Conservation (phyloP, 1,284 basidiomycete species). For the Rhodofomes roseus region DNA sequence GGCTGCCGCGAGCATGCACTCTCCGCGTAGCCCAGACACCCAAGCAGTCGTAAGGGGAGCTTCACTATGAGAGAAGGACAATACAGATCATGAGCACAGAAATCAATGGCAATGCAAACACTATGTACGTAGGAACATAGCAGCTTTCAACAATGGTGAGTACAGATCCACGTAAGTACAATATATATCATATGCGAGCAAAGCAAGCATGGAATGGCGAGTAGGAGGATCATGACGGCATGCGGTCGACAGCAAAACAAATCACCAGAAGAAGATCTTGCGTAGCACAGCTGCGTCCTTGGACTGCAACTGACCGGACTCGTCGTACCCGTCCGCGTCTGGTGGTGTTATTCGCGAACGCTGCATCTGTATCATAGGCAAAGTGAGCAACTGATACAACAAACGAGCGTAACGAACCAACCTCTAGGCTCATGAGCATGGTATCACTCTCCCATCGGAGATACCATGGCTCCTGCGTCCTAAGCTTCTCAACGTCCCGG, state of each 20-base stretch:
- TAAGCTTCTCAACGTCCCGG: slow-evolving; percentile 50
- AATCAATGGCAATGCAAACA: not conserved
- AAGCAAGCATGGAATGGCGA: slow-evolving; percentile 16
- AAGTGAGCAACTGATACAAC: not conserved
- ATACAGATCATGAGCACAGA: not conserved
- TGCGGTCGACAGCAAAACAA: not conserved
- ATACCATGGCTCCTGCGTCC: slow-evolving; percentile 27
- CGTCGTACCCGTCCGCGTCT: slow-evolving; percentile 21
- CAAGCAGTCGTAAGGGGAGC: no score
- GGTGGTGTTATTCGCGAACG: slow-evolving; percentile 44
- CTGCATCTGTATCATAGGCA: slow-evolving; percentile 47
- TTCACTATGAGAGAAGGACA: not conserved
- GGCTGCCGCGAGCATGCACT: no score
- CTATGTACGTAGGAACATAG: slow-evolving; percentile 18
- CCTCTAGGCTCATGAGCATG: slow-evolving; percentile 63
- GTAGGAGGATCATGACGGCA: not conserved
- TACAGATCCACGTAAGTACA: slow-evolving; percentile 24
- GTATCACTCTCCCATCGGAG: slow-evolving; percentile 43
- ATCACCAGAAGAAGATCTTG: slow-evolving; percentile 30
- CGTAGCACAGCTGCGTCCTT: slow-evolving; percentile 23
- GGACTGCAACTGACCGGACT: slow-evolving; percentile 22
- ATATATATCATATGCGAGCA: slow-evolving; percentile 22
- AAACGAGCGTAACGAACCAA: slow-evolving; percentile 25
- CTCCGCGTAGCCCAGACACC: no score
- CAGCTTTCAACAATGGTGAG: slow-evolving; percentile 21